Evolutionary conservation across 306 rosid species (phyloP).

Genomic region (Cucumis melo): DNA sequence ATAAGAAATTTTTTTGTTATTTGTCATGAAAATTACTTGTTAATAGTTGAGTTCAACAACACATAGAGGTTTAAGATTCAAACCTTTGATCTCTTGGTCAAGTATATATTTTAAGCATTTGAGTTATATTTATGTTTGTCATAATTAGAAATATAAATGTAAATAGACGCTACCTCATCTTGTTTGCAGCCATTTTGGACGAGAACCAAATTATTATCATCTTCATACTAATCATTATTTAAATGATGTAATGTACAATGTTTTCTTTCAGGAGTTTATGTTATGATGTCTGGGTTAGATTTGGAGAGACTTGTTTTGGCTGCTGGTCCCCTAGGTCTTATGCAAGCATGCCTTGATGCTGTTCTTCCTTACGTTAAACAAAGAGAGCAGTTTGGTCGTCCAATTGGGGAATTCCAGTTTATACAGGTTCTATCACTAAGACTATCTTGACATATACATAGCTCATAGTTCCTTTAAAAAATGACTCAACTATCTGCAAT

Average conservation of each 20-base stretch:
- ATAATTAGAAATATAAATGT: background rate
- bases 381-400: constrained; percentile 93
- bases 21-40: background rate
- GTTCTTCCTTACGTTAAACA: constrained; percentile 83
- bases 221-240: background rate
- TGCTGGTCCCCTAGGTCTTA: constrained; percentile 79
- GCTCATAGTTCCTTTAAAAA: background rate
- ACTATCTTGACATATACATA: constrained; percentile 1
- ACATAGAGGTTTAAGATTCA: too few relatives aligned
- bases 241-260: background rate
- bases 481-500: constrained; percentile 13
- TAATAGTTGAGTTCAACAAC: too few relatives aligned
- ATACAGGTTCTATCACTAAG: constrained; percentile 49
- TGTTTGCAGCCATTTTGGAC: background rate
- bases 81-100: too few relatives aligned
- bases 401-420: constrained; percentile 94
- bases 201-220: background rate
- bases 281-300: constrained; percentile 95
- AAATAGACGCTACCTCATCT: background rate
- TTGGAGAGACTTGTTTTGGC: constrained; percentile 92
- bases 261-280: constrained; percentile 73
- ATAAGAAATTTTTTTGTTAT: background rate
- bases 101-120: too few relatives aligned
- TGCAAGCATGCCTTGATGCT: constrained; percentile 91
- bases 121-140: too few relatives aligned